Evolutionary conservation across 257 asterid genomes (phyloP).

Genomic region (Rehmannia glutinosa): DNA sequence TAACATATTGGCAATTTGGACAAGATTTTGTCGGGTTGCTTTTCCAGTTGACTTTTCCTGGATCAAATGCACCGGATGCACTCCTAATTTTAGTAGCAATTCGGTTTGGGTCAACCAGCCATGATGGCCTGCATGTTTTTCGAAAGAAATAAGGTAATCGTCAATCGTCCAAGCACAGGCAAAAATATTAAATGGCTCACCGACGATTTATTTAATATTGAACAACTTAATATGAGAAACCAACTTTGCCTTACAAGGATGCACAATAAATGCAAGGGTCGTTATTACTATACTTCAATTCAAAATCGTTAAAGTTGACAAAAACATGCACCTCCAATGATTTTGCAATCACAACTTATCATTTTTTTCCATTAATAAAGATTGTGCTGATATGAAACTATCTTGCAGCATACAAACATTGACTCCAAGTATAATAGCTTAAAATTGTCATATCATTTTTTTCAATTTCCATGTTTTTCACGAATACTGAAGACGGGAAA

Average conservation of each 20-base stretch:
- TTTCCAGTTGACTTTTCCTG: conserved; percentile 50
- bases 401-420: background rate
- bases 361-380: background rate
- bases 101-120: conserved; percentile 86
- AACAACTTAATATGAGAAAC: no score
- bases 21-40: conserved; percentile 89
- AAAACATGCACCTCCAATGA: no score
- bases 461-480: background rate
- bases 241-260: background rate
- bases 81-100: conserved; percentile 84
- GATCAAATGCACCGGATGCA: conserved; percentile 67
- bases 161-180: background rate
- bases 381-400: background rate
- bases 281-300: background rate
- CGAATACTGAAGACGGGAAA: background rate
- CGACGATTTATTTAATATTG: no score
- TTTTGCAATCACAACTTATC: background rate
- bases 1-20: conserved; percentile 67
- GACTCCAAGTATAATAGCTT: background rate
- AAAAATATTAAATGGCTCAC: background rate
- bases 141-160: conserved; percentile 1
- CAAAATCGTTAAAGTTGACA: no score
- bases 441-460: background rate
- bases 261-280: background rate
- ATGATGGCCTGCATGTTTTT: conserved; percentile 60